A percentile compares a stretch with the other conserved stretches of the same genome.
phyloP scores from a whole-genome alignment of 768 basidiomycete species.

The Pulveroboletus sp. region DNA sequence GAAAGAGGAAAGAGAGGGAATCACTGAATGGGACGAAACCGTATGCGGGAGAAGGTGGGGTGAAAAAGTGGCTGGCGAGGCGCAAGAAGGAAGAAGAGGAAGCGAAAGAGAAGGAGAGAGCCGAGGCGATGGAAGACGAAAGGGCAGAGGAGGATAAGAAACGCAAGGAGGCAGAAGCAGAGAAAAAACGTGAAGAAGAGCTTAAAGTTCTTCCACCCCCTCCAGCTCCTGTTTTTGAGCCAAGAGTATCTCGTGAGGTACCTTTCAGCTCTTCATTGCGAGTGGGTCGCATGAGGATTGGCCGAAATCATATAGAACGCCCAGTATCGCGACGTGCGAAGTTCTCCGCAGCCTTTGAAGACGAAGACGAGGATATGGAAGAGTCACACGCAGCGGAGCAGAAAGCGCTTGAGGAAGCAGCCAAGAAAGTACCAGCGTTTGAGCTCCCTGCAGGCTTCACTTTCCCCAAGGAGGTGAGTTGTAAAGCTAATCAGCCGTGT shows the following conservation, averaged over 20 bases:
- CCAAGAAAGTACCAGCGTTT: constrained; percentile 52
- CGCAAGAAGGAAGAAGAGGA: constrained; percentile 55
- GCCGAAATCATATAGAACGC: constrained; percentile 58
- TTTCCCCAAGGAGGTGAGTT: constrained; percentile 58
- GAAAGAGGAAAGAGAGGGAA: constrained; percentile 33
- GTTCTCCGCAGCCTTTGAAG: constrained; percentile 64
- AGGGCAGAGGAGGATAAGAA: constrained; percentile 27
- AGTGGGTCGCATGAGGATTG: constrained; percentile 55
- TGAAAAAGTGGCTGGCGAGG: constrained; percentile 70
- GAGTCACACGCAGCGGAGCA: constrained; percentile 40
- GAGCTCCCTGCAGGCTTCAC: constrained; percentile 59
- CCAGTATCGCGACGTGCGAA: constrained; percentile 47
- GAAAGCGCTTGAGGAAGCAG: constrained; percentile 48
- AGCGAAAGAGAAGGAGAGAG: constrained; percentile 34
- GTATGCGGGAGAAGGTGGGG: constrained; percentile 72
- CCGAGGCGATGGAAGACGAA: constrained; percentile 33
- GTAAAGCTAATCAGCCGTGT: neutral
- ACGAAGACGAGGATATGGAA: constrained; percentile 42
- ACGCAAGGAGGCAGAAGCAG: constrained; percentile 17
- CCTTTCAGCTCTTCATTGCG: constrained; percentile 49
- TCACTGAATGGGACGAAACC: constrained; percentile 60
- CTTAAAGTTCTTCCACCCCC: constrained; percentile 16
- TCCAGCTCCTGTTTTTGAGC: constrained; percentile 19
- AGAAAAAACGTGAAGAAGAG: constrained; percentile 15
- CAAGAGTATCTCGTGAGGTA: constrained; percentile 15